Evolutionary conservation across 1,284 basidiomycete genomes (phyloP), one percentile per base, ranked within the genome.

Genomic region (Boletus sp.): DNA sequence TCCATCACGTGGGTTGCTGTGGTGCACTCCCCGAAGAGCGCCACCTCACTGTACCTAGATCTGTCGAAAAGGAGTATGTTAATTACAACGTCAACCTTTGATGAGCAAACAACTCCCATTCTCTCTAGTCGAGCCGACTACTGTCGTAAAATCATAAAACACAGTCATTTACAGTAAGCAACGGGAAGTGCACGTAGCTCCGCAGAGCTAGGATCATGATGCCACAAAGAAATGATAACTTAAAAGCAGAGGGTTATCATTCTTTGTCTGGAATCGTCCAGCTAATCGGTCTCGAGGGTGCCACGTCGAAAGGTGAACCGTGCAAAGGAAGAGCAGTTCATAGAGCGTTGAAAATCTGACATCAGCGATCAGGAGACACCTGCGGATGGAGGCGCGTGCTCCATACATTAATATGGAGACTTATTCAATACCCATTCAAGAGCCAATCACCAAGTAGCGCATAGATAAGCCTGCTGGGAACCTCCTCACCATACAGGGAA

Each of bases 31-130:
- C n/a, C n/a, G 54, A 51, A 47, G 41, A 37, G 39, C 54, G 43
- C 25, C 12, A 26, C 12, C 25, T 26, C 25, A n/a, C n/a, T n/a
- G n/a, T n/a, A n/a, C n/a, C n/a, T n/a, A n/a, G n/a, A n/a, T n/a
- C n/a, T n/a, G n/a, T n/a, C 12, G 40, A 40, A 19, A 14, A 7
- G 41, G 23, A 13, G 6, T 22, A n/a, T n/a, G n/a, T n/a, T 14
- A 14, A 60, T 56, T 58, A 47, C 47, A 42, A 53, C 44, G 49
- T 49, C 46, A 58, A 49, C 60, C 55, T 60, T 33, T n/a, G n/a
- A n/a, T n/a, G n/a, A n/a, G n/a, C n/a, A n/a, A n/a, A n/a, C n/a
- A n/a, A n/a, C n/a, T n/a, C n/a, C n/a, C n/a, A n/a, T n/a, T n/a
- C n/a, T n/a, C n/a, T n/a, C n/a, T n/a, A n/a, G n/a, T 30, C 16